Conservation (phyloP, 495 filamentous ascomycete species). For the Penicillium odoratum region DNA sequence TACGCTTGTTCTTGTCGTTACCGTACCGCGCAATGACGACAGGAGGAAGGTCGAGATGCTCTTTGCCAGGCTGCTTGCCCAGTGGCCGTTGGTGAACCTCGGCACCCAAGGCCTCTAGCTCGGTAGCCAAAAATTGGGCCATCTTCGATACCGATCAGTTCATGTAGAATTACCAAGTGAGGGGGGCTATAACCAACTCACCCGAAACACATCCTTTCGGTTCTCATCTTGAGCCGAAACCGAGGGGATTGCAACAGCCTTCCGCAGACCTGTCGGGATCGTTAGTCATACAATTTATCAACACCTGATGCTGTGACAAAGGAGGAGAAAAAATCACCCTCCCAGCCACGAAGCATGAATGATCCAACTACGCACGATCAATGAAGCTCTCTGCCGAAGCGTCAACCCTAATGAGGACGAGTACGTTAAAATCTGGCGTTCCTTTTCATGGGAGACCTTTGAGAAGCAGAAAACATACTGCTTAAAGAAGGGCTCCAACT, state of each 20-base stretch:
- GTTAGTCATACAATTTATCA: background rate
- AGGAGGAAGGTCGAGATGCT: constrained; percentile 87
- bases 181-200: constrained; percentile 24
- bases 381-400: constrained; percentile 78
- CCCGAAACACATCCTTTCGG: constrained; percentile 81
- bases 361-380: constrained; percentile 57
- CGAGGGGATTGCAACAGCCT: constrained; percentile 95
- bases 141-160: constrained; percentile 55
- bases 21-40: constrained; percentile 91
- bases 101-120: constrained; percentile 82
- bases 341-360: constrained; percentile 1
- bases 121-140: constrained; percentile 83
- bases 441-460: background rate
- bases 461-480: constrained; percentile 50
- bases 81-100: constrained; percentile 78
- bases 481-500: constrained; percentile 80
- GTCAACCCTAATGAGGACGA: constrained; percentile 62
- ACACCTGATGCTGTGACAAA: background rate
- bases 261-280: constrained; percentile 59
- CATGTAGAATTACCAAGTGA: background rate
- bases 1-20: constrained; percentile 85
- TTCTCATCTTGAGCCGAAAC: constrained; percentile 87
- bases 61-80: constrained; percentile 86
- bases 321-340: background rate
- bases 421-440: constrained; percentile 3